These are phyloP conservation scores for Claviceps maximensis DNA, from an alignment of 2,329 filamentous ascomycete species.

Conservation along the genomic window DNA sequence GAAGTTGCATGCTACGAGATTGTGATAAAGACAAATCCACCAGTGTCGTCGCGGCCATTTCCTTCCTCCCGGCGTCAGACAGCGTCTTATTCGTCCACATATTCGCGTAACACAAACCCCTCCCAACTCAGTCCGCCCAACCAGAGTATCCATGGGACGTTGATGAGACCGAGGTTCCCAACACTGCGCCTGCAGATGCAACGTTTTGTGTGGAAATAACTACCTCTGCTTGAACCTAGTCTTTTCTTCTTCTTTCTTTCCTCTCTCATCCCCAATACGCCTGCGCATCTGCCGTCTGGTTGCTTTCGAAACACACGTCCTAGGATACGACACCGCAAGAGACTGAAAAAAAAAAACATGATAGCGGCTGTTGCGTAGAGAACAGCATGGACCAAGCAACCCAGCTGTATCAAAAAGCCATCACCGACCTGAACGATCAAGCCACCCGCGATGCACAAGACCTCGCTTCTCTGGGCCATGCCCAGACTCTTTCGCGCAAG, in stretches of 20 bases:
- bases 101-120: neutral
- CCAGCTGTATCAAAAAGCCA: conserved; percentile 2
- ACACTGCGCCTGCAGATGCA: neutral
- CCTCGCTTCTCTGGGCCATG: conserved; percentile 28
- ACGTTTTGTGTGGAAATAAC: neutral
- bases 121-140: neutral
- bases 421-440: conserved; percentile 4
- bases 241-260: neutral
- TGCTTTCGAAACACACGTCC: neutral
- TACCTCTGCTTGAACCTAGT: neutral
- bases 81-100: neutral
- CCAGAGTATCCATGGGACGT: no score
- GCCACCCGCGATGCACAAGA: conserved; percentile 22
- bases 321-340: neutral
- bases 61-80: neutral
- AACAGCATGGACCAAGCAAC: conserved; percentile 7
- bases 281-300: neutral
- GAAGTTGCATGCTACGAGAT: neutral
- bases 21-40: neutral
- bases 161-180: no score
- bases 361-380: conserved; percentile 1
- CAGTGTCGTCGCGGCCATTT: neutral
- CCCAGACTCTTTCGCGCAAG: conserved; percentile 27
- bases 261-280: neutral
- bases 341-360: conserved; percentile 3